Evolutionary conservation across 352 stramenopile species (phyloP), one percentile per base, ranked within the genome.

Genomic region (Pythium sp.): DNA sequence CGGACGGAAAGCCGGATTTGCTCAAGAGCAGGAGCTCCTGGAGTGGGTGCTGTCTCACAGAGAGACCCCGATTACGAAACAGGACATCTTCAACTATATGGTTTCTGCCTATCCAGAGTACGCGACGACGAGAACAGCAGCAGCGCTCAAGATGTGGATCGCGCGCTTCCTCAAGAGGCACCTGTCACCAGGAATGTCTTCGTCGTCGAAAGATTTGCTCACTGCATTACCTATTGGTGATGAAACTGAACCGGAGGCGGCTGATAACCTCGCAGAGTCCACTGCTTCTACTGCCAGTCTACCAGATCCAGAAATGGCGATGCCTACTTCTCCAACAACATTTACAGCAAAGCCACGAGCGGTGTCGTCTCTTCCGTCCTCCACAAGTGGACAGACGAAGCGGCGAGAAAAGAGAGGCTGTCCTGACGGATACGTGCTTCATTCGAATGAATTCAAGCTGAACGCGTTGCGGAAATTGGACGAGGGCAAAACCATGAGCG

Each of bases 371-470:
- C 51, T 26, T 30, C 9, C 56, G 6, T 61, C 56, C 56, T 3
- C 20, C 26, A 18, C 46, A 24, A 43, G 12, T 36, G 32, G 43
- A 30, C 69, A n/a, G 67, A 41, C 56, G 1, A 84, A 77, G 47
- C 70, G 69, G 3, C 73, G 71, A 7, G 64, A 79, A 3, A 92
- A 91, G 53, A 74, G 81, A 12, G 79, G 77, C 24, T 84, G 68
- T 4, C 72, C 80, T 6, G 75, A 81, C n/a, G 77, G 83, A 5
- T 90, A 92, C 68, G 81, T 86, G 60, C 71, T 89, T 8, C 83
- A 91, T 65, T 92, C 83, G 49, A 91, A 93, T 61, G 85, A 91
- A 64, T 92, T 92, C 65, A 93, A 93, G 67, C 65, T 93, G 24
- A 88, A 90, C 3, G 85, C 85, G 22, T 60, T 93, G 7, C 84